These are phyloP conservation scores for Cucurbita ficifolia DNA, from an alignment of 306 rosid species.

Conservation along the genomic window DNA sequence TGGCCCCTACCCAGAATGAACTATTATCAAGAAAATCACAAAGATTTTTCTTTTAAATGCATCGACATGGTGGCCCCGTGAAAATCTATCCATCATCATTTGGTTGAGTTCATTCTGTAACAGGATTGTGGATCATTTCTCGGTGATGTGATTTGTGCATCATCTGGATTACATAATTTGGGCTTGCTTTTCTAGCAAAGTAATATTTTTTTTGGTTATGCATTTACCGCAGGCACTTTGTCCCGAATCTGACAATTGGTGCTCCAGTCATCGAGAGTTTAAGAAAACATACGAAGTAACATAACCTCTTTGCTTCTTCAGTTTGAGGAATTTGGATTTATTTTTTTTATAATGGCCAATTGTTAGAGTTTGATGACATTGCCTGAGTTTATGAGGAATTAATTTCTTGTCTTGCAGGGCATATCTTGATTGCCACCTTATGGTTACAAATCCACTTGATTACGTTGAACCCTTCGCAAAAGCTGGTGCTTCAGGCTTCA, in stretches of 20 bases:
- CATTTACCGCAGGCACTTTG: constrained; percentile 55
- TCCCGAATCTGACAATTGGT: constrained; percentile 85
- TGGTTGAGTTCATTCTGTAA: neutral
- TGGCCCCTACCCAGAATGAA: neutral
- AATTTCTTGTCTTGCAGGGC: constrained; percentile 34
- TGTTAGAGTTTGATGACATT: neutral
- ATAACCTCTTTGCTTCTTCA: constrained; percentile 20
- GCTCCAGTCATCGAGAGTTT: constrained; percentile 88
- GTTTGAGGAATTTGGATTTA: neutral
- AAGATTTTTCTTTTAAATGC: neutral
- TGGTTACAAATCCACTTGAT: constrained; percentile 91
- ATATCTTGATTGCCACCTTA: constrained; percentile 92
- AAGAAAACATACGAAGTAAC: constrained; percentile 84
- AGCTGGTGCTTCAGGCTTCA: constrained; percentile 96
- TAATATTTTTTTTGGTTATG: neutral
- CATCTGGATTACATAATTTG: neutral
- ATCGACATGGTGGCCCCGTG: neutral
- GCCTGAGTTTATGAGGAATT: neutral
- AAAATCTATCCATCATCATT: neutral
- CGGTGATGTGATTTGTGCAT: neutral
- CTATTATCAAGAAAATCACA: neutral
- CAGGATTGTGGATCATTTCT: neutral
- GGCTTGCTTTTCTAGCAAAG: neutral
- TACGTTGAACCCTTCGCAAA: constrained; percentile 69
- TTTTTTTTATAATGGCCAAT: neutral